Conservation (phyloP, 345 rosid species). For the Heritiera fomes region DNA sequence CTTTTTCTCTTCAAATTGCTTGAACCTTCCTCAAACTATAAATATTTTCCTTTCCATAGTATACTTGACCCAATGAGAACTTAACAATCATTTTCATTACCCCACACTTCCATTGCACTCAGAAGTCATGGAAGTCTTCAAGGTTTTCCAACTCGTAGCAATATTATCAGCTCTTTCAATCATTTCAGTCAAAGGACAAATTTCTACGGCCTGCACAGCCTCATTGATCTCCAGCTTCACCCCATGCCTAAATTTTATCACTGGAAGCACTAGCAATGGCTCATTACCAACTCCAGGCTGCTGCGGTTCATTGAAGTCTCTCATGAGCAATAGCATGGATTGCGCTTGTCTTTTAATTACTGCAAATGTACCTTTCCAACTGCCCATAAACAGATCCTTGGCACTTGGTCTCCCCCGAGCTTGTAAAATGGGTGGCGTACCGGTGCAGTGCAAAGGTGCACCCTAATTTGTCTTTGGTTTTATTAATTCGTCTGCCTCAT, state of each 20-base stretch:
- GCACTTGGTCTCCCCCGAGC: slow-evolving; percentile 70
- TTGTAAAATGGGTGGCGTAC: slow-evolving; percentile 63
- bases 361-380: slow-evolving; percentile 74
- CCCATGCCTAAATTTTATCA: slow-evolving; percentile 75
- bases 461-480: background rate
- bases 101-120: slow-evolving; percentile 5
- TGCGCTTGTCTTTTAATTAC: slow-evolving; percentile 72
- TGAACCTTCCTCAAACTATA: slow-evolving; percentile 26
- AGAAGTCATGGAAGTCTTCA: slow-evolving; percentile 28
- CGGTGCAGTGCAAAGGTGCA: slow-evolving; percentile 73
- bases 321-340: slow-evolving; percentile 49
- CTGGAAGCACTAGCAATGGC: slow-evolving; percentile 70
- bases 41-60: slow-evolving; percentile 19
- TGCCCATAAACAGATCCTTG: slow-evolving; percentile 61
- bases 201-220: slow-evolving; percentile 73
- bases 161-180: slow-evolving; percentile 24
- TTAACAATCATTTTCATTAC: background rate
- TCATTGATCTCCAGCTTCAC: slow-evolving; percentile 78
- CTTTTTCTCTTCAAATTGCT: slow-evolving; percentile 19
- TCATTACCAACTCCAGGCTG: slow-evolving; percentile 60
- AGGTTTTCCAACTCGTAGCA: slow-evolving; percentile 26
- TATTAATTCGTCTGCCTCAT: background rate
- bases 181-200: slow-evolving; percentile 54
- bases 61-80: background rate
- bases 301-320: slow-evolving; percentile 56